A percentile compares a stretch with the other conserved stretches of the same genome.
These are phyloP conservation scores for Gorgonomyces haynaldii DNA, from an alignment of 192 early-diverging fungal genomes.

Conservation along the genomic window DNA sequence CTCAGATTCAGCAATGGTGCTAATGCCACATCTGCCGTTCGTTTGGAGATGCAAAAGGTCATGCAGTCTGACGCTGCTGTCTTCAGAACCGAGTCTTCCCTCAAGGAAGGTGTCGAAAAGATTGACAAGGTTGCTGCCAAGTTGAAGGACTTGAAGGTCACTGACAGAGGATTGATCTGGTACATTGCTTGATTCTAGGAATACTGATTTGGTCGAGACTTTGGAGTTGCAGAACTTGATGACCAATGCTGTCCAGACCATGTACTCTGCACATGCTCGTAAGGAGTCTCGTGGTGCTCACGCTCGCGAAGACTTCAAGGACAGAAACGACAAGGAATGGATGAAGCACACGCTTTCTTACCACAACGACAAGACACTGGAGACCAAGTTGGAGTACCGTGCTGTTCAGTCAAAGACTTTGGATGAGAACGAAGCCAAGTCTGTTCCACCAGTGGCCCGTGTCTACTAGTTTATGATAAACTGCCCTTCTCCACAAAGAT, in stretches of 20 bases:
- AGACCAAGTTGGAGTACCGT: constrained; percentile 74
- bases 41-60: constrained; percentile 92
- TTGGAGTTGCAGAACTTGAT: constrained; percentile 97
- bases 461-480: constrained; percentile 60
- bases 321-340: constrained; percentile 87
- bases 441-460: constrained; percentile 77
- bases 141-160: constrained; percentile 73
- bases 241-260: constrained; percentile 85
- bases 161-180: constrained; percentile 94
- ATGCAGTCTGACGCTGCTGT: constrained; percentile 98
- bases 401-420: constrained; percentile 68
- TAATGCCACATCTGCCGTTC: constrained; percentile 69
- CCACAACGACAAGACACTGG: constrained; percentile 67
- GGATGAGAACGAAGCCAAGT: constrained; percentile 86
- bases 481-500: too few relatives aligned
- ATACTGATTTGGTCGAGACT: constrained; percentile 93
- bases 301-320: constrained; percentile 85
- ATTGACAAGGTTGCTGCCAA: constrained; percentile 74
- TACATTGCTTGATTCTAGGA: constrained; percentile 34
- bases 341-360: constrained; percentile 98
- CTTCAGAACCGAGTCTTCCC: constrained; percentile 79
- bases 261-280: constrained; percentile 69
- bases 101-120: constrained; percentile 80
- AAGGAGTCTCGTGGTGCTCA: constrained; percentile 98
- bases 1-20: constrained; percentile 73